Base-by-base conservation (phyloP, 2,329 filamentous ascomycete species). In the Ceratocystis huliohia region DNA sequence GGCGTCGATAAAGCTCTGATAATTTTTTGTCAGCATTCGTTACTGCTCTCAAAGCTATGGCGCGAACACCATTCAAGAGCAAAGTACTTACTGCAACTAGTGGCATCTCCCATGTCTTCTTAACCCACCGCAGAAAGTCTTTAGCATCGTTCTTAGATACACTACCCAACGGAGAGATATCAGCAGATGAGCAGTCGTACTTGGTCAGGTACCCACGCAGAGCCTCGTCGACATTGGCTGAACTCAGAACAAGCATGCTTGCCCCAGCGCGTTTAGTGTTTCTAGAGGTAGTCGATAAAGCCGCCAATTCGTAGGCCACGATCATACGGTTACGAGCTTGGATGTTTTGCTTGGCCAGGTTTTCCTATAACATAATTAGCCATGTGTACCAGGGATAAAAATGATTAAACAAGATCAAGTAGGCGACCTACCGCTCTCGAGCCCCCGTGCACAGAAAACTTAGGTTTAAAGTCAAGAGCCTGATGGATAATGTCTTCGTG, bases 261-360 rank as follows among this genome's bases (percentile, higher is more conserved):
- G 83, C 82, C 3, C 82, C 80, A 2, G 71, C 71, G 41, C 79
- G 77, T 4, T 77, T 77, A 1, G 80, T 76, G 22, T 81, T 75
- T n/a, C 84, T 79, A 1, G 84, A 80, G 5, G 79, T 82, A 0
- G 84, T 84, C 1, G 86, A 76, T 28, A 87, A 74, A 63, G 86
- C 84, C 0, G 84, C 85, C 69, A 86, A 84, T 30, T 82, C 75
- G 72, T 88, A 89, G 6, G 82, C 78, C 1, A 84, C 76, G 1
- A 89, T 84, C 81, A 88, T 87, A 53, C 86, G 77, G 20, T 80
- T 78, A 8, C 85, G 77, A 3, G 85, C 85, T 67, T 88, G 86
- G 64, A 88, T 84, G 71, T 88, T 88, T 70, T 88, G 85, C n/a
- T 85, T 74, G 0, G 84, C 83, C 0, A 86, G 74, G 68, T 87